phyloP scores from a whole-genome alignment of 1,284 basidiomycete species.

The Ceraceosorus guamensis region DNA sequence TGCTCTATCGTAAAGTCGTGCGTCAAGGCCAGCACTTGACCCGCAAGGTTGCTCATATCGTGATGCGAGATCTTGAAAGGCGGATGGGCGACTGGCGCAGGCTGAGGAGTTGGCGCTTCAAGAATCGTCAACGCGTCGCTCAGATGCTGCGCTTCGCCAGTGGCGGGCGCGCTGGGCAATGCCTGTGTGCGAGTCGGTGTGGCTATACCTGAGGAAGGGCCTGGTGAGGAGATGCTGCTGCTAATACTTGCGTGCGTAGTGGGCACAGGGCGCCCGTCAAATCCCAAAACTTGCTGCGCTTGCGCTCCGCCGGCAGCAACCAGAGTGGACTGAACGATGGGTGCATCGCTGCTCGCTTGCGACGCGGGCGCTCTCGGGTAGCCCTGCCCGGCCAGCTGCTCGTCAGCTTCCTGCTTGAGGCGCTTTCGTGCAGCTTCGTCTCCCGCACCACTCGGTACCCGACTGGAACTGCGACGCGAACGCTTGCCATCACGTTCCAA shows the following conservation, averaged over 20 bases:
- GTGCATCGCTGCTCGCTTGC: not conserved
- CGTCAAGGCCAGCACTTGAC: conserved; percentile 17
- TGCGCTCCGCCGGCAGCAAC: not conserved
- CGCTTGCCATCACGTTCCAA: conserved; percentile 25
- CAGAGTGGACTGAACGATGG: not conserved
- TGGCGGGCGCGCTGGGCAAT: not conserved
- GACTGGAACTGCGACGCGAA: conserved; percentile 16
- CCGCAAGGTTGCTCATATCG: conserved; percentile 14
- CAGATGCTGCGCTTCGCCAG: not conserved
- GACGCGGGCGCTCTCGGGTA: not conserved
- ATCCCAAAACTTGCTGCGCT: not conserved
- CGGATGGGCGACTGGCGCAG: conserved; percentile 13
- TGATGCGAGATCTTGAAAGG: conserved; percentile 12
- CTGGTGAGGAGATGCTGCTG: not conserved
- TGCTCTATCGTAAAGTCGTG: conserved; percentile 60
- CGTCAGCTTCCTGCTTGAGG: not conserved
- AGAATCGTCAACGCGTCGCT: not conserved
- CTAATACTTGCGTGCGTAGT: too few relatives aligned
- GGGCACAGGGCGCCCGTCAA: too few relatives aligned
- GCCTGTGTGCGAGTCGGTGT: not conserved
- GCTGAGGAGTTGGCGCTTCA: not conserved
- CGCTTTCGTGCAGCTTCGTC: not conserved
- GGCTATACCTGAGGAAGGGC: not conserved
- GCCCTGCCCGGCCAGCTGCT: too few relatives aligned
- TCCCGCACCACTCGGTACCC: not conserved